These are phyloP conservation scores for Parathielavia hyrcaniae DNA, from an alignment of 495 filamentous ascomycete species.

Conservation along the genomic window DNA sequence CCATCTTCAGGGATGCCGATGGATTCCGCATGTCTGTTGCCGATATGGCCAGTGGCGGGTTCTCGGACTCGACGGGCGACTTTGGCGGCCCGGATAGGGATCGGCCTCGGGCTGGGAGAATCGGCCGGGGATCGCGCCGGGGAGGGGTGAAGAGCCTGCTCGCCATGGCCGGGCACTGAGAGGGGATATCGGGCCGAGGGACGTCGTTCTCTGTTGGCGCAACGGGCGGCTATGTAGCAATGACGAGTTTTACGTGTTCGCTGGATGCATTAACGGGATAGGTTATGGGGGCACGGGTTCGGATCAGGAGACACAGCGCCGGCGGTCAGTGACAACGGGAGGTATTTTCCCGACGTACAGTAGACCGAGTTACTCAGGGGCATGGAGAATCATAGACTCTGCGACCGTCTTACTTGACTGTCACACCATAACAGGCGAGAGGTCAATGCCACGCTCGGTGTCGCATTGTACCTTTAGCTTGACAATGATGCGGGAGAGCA, in stretches of 20 bases:
- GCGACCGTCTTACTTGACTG: too few species aligned
- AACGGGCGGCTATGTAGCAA: not conserved
- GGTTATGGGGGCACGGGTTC: not conserved
- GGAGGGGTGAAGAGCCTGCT: not conserved
- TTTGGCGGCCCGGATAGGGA: not conserved
- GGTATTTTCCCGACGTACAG: too few species aligned
- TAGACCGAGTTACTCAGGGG: too few species aligned
- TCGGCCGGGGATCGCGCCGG: not conserved
- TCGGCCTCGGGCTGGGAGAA: not conserved
- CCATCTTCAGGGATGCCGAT: conserved; percentile 65
- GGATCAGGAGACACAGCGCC: too few species aligned
- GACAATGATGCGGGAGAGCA: too few species aligned
- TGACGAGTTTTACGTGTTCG: conserved; percentile 3
- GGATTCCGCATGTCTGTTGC: conserved; percentile 47
- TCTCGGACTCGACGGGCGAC: conserved; percentile 14
- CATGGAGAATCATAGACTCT: too few species aligned
- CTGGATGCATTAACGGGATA: not conserved
- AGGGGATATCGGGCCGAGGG: not conserved
- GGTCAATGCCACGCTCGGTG: too few species aligned
- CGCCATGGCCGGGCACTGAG: not conserved
- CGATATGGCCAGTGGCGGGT: conserved; percentile 8
- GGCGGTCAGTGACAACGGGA: too few species aligned
- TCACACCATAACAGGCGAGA: too few species aligned
- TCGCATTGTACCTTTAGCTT: too few species aligned
- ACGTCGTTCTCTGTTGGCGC: not conserved